Evolutionary conservation across 139 green algal species (phyloP), one percentile per base, ranked within the genome.

Genomic region (Chlorella sp.): DNA sequence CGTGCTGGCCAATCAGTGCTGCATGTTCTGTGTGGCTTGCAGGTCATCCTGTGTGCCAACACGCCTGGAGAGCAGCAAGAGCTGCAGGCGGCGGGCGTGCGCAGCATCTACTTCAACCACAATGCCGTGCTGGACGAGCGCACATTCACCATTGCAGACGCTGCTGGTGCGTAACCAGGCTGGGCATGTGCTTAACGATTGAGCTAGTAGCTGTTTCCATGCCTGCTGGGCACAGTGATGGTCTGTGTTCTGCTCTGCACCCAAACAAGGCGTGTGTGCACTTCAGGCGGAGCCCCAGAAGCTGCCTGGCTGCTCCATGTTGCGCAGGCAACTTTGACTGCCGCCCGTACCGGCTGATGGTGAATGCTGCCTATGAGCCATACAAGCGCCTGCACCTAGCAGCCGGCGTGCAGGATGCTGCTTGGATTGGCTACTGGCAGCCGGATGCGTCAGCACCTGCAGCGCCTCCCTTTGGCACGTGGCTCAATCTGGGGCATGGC

Each of bases 11-110:
- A n/a, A n/a, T n/a, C n/a, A 38, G 62, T 1, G 22, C 62, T 60
- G 51, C 51, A 60, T 65, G 56, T 65, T 20, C 56, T 20, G 56
- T 24, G 56, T n/a, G 56, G 1, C 19, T 74, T n/a, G 19, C 70
- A 76, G 70, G 70, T 76, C 70, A 56, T 76, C 6, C 70, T 76
- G 70, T 76, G 70, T 36, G 70, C 70, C 70, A 76, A 76, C 70
- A 76, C 40, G 22, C 70, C 70, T 38, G 40, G 48, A 1, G 70
- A 76, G 41, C 40, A 56, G 7, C 40, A 40, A 9, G 70, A 76
- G 70, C 70, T 76, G 70, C 32, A 14, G 5, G 40, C 20, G 8
- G 70, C 70, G 6, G 70, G 70, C 40, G 70, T 76, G 68, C 68
- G 70, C 24, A 54, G 70, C 70, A 76, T 76, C 40, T 36, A n/a